These are phyloP conservation scores for Penicillium fimorum DNA, from an alignment of 495 filamentous ascomycete species.

Conservation along the genomic window DNA sequence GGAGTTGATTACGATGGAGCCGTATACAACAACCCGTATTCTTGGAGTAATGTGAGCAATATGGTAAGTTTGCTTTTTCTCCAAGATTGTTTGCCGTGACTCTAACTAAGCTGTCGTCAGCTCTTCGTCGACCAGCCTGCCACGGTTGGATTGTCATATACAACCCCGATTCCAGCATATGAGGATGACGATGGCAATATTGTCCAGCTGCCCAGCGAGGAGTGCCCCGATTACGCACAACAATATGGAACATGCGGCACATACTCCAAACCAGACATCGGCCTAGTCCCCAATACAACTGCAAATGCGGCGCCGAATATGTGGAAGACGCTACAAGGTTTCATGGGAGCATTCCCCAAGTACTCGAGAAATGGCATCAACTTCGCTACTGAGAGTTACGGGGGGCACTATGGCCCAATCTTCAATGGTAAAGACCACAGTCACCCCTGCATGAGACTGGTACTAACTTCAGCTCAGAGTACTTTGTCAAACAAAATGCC, in stretches of 20 bases:
- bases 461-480: constrained; percentile 24
- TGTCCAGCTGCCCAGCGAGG: constrained; percentile 40
- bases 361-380: constrained; percentile 56
- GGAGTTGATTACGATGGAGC: constrained; percentile 49
- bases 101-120: constrained; percentile 6
- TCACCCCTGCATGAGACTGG: constrained; percentile 53
- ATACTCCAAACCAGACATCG: constrained; percentile 50
- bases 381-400: constrained; percentile 60
- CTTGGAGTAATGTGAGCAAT: constrained; percentile 58
- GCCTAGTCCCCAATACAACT: constrained; percentile 55
- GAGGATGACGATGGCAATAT: constrained; percentile 28
- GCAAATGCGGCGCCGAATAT: constrained; percentile 54
- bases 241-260: constrained; percentile 49
- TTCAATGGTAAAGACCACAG: constrained; percentile 41
- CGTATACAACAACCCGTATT: constrained; percentile 57
- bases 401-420: constrained; percentile 60
- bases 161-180: constrained; percentile 52
- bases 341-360: constrained; percentile 62
- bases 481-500: constrained; percentile 37
- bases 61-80: constrained; percentile 35
- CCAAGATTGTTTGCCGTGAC: not conserved
- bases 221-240: constrained; percentile 55
- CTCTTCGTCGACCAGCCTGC: constrained; percentile 59
- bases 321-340: constrained; percentile 60
- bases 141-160: constrained; percentile 60